Conservation (phyloP, 768 basidiomycete genomes). For the Lactarius evosmus region DNA sequence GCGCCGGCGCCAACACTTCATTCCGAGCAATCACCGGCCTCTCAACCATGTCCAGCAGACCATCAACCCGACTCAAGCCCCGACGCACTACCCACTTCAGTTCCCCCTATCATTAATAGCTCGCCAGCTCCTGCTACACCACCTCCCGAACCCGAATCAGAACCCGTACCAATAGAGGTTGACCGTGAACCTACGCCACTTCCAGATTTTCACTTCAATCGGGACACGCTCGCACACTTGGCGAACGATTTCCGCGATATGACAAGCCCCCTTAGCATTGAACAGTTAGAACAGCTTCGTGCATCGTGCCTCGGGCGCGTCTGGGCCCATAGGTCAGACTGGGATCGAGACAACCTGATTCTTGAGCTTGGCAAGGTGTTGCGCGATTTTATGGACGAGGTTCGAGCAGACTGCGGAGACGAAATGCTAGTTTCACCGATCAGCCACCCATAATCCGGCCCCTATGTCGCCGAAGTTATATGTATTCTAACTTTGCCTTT, state of each 20-base stretch:
- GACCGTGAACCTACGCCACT: constrained; percentile 65
- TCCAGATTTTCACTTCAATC: constrained; percentile 73
- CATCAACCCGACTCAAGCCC: background rate
- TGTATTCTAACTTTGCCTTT: constrained; percentile 21
- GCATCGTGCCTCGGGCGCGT: constrained; percentile 75
- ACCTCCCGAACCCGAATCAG: constrained; percentile 30
- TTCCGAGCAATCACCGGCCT: constrained; percentile 5
- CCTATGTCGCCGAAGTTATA: constrained; percentile 19
- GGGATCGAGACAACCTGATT: constrained; percentile 74
- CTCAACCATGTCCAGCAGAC: background rate
- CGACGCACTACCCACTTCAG: background rate
- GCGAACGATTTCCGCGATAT: constrained; percentile 45
- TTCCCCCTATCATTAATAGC: constrained; percentile 3
- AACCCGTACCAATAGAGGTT: constrained; percentile 46
- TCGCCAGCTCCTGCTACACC: constrained; percentile 25
- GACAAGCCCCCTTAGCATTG: constrained; percentile 67
- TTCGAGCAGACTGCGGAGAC: constrained; percentile 35
- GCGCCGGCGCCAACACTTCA: background rate
- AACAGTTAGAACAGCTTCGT: constrained; percentile 91
- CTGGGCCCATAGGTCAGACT: constrained; percentile 80
- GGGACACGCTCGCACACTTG: constrained; percentile 48
- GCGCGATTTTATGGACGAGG: constrained; percentile 64
- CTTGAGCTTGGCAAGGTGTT: constrained; percentile 56
- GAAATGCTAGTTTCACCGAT: constrained; percentile 13
- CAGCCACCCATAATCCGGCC: constrained; percentile 2